Evolutionary conservation across 768 basidiomycete species (phyloP), one percentile per base, ranked within the genome.

Genomic region (Leucogyrophana mollusca): DNA sequence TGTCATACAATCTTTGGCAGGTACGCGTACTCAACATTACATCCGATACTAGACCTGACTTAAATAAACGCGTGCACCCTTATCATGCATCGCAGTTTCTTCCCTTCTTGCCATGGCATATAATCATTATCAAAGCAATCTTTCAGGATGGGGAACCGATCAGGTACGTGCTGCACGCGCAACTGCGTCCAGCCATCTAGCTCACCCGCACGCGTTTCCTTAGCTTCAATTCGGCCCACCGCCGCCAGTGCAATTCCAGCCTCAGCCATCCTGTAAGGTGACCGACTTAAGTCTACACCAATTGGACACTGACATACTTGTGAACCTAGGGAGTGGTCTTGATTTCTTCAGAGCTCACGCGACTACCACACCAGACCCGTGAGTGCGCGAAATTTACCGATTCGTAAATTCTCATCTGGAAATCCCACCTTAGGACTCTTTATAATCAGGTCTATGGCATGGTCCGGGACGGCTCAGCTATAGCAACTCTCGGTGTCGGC

Each of bases 331-430:
- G 83, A 68, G 73, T 41, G 83, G 82, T 13, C 59, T 65, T 53
- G 82, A 87, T 56, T 85, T 72, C 55, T 85, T 79, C 61, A 74
- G 76, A 44, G 83, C 84, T 22, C 81, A 84, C 59, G 80, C 81
- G 27, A 23, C 34, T 27, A 54, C 65, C 40, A 75, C 70, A 51
- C 68, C 73, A 39, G 80, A 85, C 58, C 75, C 76, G 82, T 85
- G 61, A 73, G 81, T 60, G 4, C 18, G 35, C 66, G n/a, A n/a
- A 66, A 20, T 33, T 38, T 34, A 45, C 30, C n/a, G 45, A 47
- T 34, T 38, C 43, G 51, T 49, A 42, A 52, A 27, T 17, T 16
- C 30, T 14, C 36, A 17, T 16, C 21, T 10, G 20, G 14, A 4
- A 13, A 10, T 9, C 32, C 25, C 13, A n/a, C 35, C 20, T 22